Evolutionary conservation across 805 yeast species (phyloP).

Genomic region (Schizosaccharomyces japonicus): DNA sequence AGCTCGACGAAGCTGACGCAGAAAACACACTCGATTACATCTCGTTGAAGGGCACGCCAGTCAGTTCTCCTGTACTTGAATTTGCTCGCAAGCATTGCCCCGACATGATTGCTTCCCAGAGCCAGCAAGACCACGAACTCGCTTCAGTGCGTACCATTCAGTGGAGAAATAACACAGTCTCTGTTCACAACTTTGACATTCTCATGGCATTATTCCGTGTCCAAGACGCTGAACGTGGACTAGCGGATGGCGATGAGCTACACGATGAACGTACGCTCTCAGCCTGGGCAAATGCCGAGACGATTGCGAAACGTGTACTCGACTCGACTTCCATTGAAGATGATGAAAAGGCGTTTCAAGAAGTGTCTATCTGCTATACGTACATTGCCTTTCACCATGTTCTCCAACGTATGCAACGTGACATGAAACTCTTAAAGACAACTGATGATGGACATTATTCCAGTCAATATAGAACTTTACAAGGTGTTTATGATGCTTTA

Average conservation of each 20-base stretch:
- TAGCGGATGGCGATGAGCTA: not conserved
- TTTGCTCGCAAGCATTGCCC: too few relatives aligned
- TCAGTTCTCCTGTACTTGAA: too few relatives aligned
- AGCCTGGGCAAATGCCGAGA: not conserved
- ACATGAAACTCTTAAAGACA: not conserved
- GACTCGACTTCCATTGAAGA: not conserved
- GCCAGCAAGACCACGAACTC: too few relatives aligned
- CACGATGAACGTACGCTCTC: not conserved
- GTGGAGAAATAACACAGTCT: not conserved
- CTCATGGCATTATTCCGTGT: not conserved
- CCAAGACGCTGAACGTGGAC: not conserved
- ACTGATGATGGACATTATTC: not conserved
- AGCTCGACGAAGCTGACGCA: not conserved
- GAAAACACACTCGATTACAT: not conserved
- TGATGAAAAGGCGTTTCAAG: not conserved
- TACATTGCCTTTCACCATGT: not conserved
- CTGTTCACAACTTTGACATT: not conserved
- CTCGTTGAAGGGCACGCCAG: too few relatives aligned
- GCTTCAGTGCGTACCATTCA: not conserved
- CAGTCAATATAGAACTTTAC: not conserved
- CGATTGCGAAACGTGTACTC: not conserved
- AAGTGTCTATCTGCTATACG: not conserved
- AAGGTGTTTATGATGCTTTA: not conserved
- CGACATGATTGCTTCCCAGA: too few relatives aligned
- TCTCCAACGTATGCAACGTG: not conserved